phyloP scores from a whole-genome alignment of 805 yeast genomes.

The Candida namnaoensis region DNA sequence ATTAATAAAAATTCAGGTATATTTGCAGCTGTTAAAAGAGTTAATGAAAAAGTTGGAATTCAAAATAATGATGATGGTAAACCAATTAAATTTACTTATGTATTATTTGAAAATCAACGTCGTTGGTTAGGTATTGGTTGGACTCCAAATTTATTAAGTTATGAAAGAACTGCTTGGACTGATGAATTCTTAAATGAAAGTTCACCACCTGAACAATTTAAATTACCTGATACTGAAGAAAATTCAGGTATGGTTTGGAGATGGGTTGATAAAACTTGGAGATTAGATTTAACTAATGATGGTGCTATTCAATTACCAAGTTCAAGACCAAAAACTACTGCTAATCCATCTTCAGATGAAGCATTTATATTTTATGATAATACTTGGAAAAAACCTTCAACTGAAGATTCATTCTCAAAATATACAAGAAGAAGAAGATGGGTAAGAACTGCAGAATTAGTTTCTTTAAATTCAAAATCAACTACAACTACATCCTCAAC shows the following conservation, averaged over 20 bases:
- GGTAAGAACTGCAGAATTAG: constrained; percentile 89
- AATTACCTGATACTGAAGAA: constrained; percentile 68
- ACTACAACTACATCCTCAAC: constrained; percentile 2
- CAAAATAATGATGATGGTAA: constrained; percentile 26
- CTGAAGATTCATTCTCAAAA: constrained; percentile 82
- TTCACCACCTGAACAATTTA: constrained; percentile 66
- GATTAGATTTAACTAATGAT: constrained; percentile 81
- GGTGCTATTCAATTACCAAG: constrained; percentile 71
- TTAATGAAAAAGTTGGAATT: constrained; percentile 25
- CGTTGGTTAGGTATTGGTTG: constrained; percentile 98
- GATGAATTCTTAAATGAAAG: constrained; percentile 90
- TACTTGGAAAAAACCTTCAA: constrained; percentile 86
- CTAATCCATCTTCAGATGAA: constrained; percentile 71
- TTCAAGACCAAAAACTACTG: constrained; percentile 41
- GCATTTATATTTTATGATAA: constrained; percentile 88
- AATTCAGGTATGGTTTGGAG: constrained; percentile 76
- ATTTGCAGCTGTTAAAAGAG: constrained; percentile 32
- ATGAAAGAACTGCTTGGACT: constrained; percentile 96
- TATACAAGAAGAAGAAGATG: constrained; percentile 93
- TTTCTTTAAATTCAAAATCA: constrained; percentile 22
- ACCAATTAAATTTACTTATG: constrained; percentile 81
- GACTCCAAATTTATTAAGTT: constrained; percentile 86
- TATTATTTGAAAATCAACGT: constrained; percentile 88
- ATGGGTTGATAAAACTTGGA: constrained; percentile 94
- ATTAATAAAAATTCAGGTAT: constrained; percentile 30